A percentile compares a stretch with the other conserved stretches of the same genome.
Conservation (phyloP, 2,329 filamentous ascomycete genomes). For the Xylaria polymorpha region DNA sequence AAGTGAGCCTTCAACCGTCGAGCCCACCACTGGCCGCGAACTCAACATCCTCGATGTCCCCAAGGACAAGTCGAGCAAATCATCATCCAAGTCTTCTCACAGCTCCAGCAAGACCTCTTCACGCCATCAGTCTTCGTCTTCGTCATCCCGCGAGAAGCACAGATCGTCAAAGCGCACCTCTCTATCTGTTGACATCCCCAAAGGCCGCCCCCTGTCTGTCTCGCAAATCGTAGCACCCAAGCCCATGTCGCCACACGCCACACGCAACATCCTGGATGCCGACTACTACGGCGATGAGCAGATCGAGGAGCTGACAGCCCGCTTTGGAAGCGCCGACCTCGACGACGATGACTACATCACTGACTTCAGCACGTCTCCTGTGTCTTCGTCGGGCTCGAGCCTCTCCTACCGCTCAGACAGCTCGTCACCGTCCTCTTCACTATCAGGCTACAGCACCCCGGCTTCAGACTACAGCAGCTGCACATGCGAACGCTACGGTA, state of each 20-base stretch:
- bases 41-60: slow-evolving; percentile 98
- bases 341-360: slow-evolving; percentile 67
- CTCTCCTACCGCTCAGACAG: slow-evolving; percentile 77
- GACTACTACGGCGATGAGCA: slow-evolving; percentile 79
- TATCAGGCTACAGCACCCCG: slow-evolving; percentile 83
- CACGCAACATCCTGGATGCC: slow-evolving; percentile 84
- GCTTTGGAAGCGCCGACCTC: slow-evolving; percentile 73
- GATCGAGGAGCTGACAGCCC: slow-evolving; percentile 82
- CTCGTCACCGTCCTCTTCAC: slow-evolving; percentile 77
- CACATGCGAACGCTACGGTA: slow-evolving; percentile 95
- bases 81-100: slow-evolving; percentile 61
- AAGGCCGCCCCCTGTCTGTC: slow-evolving; percentile 87
- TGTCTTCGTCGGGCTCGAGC: slow-evolving; percentile 76
- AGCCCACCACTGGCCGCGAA: slow-evolving; percentile 96
- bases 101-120: slow-evolving; percentile 58
- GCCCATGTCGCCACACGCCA: slow-evolving; percentile 88
- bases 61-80: slow-evolving; percentile 57
- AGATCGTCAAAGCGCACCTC: slow-evolving; percentile 61
- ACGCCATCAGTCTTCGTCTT: slow-evolving; percentile 52
- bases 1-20: slow-evolving; percentile 85
- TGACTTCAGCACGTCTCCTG: slow-evolving; percentile 68
- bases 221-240: slow-evolving; percentile 92
- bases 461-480: slow-evolving; percentile 81
- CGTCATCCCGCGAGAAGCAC: slow-evolving; percentile 55
- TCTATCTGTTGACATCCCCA: slow-evolving; percentile 76